A percentile compares a stretch with the other conserved stretches of the same genome.
phyloP scores from a whole-genome alignment of 1,139 yeast genomes.

The Lodderomyces orthopsilosis region DNA sequence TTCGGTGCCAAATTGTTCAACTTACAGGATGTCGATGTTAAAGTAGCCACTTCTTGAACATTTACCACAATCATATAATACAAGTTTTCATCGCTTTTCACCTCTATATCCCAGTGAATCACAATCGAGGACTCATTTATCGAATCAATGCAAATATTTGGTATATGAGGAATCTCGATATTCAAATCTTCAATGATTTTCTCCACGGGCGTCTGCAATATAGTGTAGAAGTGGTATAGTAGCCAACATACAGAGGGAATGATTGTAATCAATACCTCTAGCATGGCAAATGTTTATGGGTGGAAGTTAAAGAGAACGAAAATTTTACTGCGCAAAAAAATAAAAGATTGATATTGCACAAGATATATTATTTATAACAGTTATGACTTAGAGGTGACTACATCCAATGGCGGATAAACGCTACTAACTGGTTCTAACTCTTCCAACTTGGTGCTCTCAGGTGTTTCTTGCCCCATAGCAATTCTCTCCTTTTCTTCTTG shows the following conservation, averaged over 20 bases:
- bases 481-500: conserved; percentile 34
- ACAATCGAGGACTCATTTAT: conserved; percentile 29
- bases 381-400: background rate
- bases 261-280: conserved; percentile 41
- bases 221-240: conserved; percentile 36
- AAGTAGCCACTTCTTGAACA: conserved; percentile 37
- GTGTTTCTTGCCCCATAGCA: conserved; percentile 12
- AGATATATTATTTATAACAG: too few species aligned
- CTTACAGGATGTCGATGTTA: conserved; percentile 38
- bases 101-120: conserved; percentile 45
- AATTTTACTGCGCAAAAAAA: background rate
- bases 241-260: conserved; percentile 45
- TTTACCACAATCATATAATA: conserved; percentile 37
- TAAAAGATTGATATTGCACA: too few species aligned
- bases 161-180: conserved; percentile 43
- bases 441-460: background rate
- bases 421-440: conserved; percentile 3
- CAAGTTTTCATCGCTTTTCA: conserved; percentile 31
- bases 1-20: conserved; percentile 30
- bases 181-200: conserved; percentile 35
- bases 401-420: background rate
- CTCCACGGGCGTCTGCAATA: conserved; percentile 38
- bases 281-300: conserved; percentile 28
- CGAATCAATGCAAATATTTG: conserved; percentile 40
- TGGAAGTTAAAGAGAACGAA: background rate